phyloP scores from a whole-genome alignment of 2,329 filamentous ascomycete species.

The Fusarium robinianum region DNA sequence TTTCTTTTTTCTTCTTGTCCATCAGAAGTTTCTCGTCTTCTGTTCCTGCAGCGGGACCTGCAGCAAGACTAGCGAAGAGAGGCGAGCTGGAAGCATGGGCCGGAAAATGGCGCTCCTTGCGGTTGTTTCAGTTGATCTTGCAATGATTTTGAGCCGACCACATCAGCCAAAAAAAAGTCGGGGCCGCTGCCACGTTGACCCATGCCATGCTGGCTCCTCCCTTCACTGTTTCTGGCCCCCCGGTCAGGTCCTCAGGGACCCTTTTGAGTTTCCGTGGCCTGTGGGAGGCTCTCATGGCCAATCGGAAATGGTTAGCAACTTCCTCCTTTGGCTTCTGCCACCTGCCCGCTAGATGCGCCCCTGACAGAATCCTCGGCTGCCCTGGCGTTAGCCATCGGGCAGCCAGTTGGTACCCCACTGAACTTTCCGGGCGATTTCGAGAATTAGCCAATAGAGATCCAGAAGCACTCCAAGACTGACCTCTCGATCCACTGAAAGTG shows the following conservation, averaged over 20 bases:
- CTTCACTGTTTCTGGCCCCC: conserved; percentile 5
- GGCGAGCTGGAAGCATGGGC: not conserved
- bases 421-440: not conserved
- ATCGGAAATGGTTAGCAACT: conserved; percentile 15
- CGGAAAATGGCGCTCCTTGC: conserved; percentile 16
- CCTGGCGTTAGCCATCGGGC: conserved; percentile 5
- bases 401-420: conserved; percentile 5
- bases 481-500: conserved; percentile 19
- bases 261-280: conserved; percentile 9
- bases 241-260: conserved; percentile 12
- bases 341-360: conserved; percentile 8
- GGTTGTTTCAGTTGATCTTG: conserved; percentile 24
- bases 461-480: conserved; percentile 13
- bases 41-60: conserved; percentile 28
- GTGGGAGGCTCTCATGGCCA: too few species aligned
- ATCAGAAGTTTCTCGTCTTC: conserved; percentile 3
- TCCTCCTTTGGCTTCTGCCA: conserved; percentile 2
- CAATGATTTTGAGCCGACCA: too few species aligned
- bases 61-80: conserved; percentile 13
- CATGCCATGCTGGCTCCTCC: too few species aligned
- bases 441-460: conserved; percentile 12
- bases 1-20: conserved; percentile 11
- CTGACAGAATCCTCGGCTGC: conserved; percentile 14
- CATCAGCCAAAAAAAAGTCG: too few species aligned
- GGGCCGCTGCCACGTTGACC: conserved; percentile 28